These are phyloP conservation scores for Phytophthora parvispora DNA, from an alignment of 352 stramenopile species.

Conservation along the genomic window DNA sequence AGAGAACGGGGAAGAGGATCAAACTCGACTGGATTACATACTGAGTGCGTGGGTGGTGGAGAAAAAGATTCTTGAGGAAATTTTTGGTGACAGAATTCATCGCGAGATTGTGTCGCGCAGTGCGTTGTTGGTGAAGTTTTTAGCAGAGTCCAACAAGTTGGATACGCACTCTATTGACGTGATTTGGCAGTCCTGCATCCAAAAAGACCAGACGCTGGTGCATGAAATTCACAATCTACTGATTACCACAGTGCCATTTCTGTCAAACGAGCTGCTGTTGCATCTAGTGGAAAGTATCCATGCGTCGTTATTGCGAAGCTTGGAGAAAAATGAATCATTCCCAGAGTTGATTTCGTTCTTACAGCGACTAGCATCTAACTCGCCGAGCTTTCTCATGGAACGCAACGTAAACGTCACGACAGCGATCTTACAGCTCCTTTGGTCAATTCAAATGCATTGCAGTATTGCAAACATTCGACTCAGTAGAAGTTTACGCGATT, in stretches of 20 bases:
- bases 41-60: conserved; percentile 78
- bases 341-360: conserved; percentile 83
- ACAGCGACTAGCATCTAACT: conserved; percentile 77
- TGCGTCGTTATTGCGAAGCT: conserved; percentile 55
- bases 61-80: conserved; percentile 85
- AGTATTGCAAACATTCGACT: conserved; percentile 66
- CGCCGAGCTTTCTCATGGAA: conserved; percentile 80
- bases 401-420: conserved; percentile 69
- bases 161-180: conserved; percentile 70
- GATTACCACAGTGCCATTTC: conserved; percentile 79
- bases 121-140: conserved; percentile 85
- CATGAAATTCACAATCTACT: conserved; percentile 88
- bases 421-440: conserved; percentile 78
- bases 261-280: conserved; percentile 77
- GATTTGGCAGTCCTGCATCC: conserved; percentile 85
- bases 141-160: conserved; percentile 85
- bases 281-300: conserved; percentile 82
- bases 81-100: conserved; percentile 92
- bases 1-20: conserved; percentile 62
- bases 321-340: conserved; percentile 67
- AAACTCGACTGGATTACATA: conserved; percentile 74
- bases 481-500: conserved; percentile 76
- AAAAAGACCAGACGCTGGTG: conserved; percentile 88
- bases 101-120: conserved; percentile 89
- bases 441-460: conserved; percentile 87